These are phyloP conservation scores for Cryptococcus depauperatus DNA, from an alignment of 1,284 basidiomycete genomes.

Conservation along the genomic window DNA sequence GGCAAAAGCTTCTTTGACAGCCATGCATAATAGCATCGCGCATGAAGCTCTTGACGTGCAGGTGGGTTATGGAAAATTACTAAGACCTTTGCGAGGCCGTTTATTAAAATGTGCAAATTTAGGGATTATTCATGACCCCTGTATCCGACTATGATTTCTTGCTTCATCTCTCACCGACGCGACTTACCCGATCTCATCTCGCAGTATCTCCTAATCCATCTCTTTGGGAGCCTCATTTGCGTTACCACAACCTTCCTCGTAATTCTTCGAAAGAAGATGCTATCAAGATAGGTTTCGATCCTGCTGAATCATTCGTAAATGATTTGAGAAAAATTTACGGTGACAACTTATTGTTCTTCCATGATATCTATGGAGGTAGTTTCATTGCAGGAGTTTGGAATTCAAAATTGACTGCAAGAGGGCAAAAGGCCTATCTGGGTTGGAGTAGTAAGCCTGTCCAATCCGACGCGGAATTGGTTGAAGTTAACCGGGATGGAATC, in stretches of 20 bases:
- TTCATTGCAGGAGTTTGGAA: conserved; percentile 83
- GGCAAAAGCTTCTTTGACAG: conserved; percentile 61
- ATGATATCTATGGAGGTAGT: conserved; percentile 72
- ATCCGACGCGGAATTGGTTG: conserved; percentile 51
- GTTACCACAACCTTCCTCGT: conserved; percentile 24
- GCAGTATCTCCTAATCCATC: conserved; percentile 48
- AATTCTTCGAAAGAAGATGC: conserved; percentile 15
- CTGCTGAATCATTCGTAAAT: conserved; percentile 57
- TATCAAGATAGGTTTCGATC: conserved; percentile 68
- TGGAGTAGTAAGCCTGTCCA: conserved; percentile 59
- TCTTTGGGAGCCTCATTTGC: conserved; percentile 24
- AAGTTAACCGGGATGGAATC: conserved; percentile 62
- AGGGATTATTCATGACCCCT: conserved; percentile 78
- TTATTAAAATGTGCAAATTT: no score
- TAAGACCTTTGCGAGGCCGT: neutral
- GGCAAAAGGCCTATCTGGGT: conserved; percentile 75
- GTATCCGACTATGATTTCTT: conserved; percentile 78
- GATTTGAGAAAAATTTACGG: conserved; percentile 58
- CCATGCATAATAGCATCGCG: conserved; percentile 25
- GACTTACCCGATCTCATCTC: conserved; percentile 62
- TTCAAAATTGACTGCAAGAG: conserved; percentile 45
- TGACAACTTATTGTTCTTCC: conserved; percentile 75
- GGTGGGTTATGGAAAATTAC: no score
- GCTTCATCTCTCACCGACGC: conserved; percentile 60
- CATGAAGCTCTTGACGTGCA: conserved; percentile 24